A percentile compares a stretch with the other conserved stretches of the same genome.
phyloP scores from a whole-genome alignment of 305 asterid genomes.

The Fraxinus sp. region DNA sequence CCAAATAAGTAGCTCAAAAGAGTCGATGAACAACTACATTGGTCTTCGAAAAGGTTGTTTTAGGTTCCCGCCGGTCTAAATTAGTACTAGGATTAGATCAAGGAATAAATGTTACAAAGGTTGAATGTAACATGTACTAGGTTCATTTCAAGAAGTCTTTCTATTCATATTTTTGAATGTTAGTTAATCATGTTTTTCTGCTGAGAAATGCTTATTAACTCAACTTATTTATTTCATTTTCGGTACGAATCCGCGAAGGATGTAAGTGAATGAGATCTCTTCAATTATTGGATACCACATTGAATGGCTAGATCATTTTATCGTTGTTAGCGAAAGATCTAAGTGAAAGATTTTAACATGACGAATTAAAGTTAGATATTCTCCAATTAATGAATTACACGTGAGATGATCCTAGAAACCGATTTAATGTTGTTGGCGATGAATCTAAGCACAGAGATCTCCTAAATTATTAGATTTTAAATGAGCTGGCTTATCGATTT shows the following conservation, averaged over 20 bases:
- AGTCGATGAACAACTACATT: not conserved
- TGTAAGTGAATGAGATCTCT: too few relatives aligned
- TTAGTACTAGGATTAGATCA: not conserved
- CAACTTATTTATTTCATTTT: too few relatives aligned
- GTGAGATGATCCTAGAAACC: not conserved
- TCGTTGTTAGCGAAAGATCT: not conserved
- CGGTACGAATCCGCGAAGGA: too few relatives aligned
- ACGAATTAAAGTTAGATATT: too few relatives aligned
- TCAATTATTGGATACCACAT: not conserved
- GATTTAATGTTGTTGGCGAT: not conserved
- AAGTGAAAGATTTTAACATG: not conserved
- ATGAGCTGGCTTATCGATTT: not conserved
- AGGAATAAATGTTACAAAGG: constrained; percentile 24
- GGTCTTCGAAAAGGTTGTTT: constrained; percentile 11
- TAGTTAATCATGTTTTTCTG: not conserved
- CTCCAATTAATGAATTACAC: not conserved
- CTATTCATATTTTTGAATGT: too few relatives aligned
- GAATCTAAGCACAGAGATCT: not conserved
- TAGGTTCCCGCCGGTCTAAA: not conserved
- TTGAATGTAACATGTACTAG: not conserved
- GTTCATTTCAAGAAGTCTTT: not conserved
- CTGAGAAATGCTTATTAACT: not conserved
- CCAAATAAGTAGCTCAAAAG: not conserved
- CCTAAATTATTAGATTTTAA: not conserved
- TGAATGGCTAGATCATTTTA: not conserved